Conservation (phyloP, 176 grass and related monocot genomes). For the Oryza meyeriana region DNA sequence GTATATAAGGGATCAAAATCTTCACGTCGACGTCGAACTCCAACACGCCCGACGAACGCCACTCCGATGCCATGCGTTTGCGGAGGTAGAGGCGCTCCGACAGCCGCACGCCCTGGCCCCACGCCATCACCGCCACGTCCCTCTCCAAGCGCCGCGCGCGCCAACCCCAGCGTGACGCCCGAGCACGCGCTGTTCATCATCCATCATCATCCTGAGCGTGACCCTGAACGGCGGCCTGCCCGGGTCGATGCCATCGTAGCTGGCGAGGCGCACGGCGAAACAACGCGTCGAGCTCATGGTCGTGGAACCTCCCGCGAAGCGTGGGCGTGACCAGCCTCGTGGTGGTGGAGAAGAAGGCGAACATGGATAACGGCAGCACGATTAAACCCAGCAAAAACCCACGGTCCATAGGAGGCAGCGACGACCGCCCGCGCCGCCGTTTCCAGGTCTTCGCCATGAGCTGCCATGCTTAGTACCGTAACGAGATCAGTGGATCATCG, state of each 20-base stretch:
- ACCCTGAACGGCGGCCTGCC: constrained; percentile 19
- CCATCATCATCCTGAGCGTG: not conserved
- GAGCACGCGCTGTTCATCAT: constrained; percentile 10
- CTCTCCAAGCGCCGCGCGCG: not conserved
- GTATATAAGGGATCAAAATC: no score
- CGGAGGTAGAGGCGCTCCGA: not conserved
- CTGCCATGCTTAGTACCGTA: not conserved
- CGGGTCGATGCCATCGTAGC: constrained; percentile 25
- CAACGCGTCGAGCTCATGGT: not conserved
- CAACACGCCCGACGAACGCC: not conserved
- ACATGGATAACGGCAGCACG: not conserved
- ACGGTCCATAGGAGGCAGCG: not conserved
- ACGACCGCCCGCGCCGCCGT: not conserved
- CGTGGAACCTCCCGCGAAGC: not conserved
- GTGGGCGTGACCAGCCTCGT: no score
- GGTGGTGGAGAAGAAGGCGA: not conserved
- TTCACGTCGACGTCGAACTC: constrained; percentile 15
- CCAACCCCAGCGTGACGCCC: constrained; percentile 25
- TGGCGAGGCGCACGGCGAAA: constrained; percentile 4
- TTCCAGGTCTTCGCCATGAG: not conserved
- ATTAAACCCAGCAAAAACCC: not conserved
- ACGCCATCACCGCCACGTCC: not conserved
- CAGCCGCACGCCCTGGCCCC: constrained; percentile 20
- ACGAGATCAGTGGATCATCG: not conserved
- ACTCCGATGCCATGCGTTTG: constrained; percentile 10